Evolutionary conservation across 208 protist species (phyloP), one percentile per base, ranked within the genome.

Genomic region (Blastocrithidia nonstop): DNA sequence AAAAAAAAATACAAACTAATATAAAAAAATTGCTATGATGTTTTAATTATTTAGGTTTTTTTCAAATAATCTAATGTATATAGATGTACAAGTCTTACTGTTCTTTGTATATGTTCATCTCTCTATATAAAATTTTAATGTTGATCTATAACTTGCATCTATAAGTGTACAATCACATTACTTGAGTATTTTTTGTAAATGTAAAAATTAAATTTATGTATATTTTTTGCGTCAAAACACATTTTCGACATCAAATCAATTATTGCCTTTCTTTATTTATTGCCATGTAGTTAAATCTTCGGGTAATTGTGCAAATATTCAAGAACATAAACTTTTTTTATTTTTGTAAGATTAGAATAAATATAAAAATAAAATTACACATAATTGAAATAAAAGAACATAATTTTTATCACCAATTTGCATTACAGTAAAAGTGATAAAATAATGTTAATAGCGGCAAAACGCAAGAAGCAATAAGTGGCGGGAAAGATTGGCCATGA

Each of bases 401-500:
- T 25, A 19, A 21, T 29, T 13, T 37, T 29, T 25, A n/a, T 25
- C 31, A 38, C 41, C 32, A 17, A 41, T 41, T 52, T 32, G 24
- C 49, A 45, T 33, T 57, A 46, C 32, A 37, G 60, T 31, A 35
- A n/a, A 35, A 35, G 29, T 15, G n/a, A 35, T 11, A n/a, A 15
- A 35, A 46, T 11, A 19, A 69, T 62, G 45, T 57, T 85, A 56
- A 69, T 80, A 7, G 51, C 74, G 17, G 74, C 60, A 6, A 53
- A 73, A 4, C 66, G 68, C 15, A 72, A 73, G 49, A 61, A 64
- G 45, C 66, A 85, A 53, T 54, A 61, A 50, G 40, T 88, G 21
- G 57, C 74, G 11, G 82, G 66, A 13, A 91, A 91, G 38, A 87
- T 91, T 59, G 76, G 76, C 13, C 82, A 91, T 47, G 65, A 72